Conservation (phyloP, 768 basidiomycete genomes). For the Hygrocybe punicea region DNA sequence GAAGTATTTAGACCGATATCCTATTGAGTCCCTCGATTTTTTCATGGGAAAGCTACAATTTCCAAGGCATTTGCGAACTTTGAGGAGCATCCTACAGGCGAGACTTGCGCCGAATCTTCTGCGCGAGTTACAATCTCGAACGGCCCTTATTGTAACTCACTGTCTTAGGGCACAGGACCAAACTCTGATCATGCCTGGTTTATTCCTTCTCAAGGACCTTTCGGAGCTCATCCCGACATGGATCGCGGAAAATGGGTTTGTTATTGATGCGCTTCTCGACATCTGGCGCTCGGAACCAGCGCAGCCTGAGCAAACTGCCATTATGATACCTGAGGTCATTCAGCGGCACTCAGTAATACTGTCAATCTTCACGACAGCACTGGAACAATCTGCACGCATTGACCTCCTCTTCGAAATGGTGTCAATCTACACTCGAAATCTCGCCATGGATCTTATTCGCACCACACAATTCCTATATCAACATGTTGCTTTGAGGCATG, state of each 20-base stretch:
- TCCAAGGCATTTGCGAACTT: conserved; percentile 75
- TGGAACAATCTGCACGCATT: conserved; percentile 70
- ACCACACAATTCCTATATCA: conserved; percentile 82
- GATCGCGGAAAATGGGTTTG: conserved; percentile 64
- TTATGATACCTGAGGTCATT: conserved; percentile 46
- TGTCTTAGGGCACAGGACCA: conserved; percentile 52
- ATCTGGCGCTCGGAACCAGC: conserved; percentile 64
- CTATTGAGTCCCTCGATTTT: conserved; percentile 78
- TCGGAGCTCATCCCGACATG: conserved; percentile 62
- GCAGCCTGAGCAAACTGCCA: conserved; percentile 42
- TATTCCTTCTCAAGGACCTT: conserved; percentile 77
- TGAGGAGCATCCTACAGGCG: conserved; percentile 79
- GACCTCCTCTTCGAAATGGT: conserved; percentile 88
- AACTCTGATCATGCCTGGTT: conserved; percentile 58
- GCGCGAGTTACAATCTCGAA: conserved; percentile 62
- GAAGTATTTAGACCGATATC: conserved; percentile 88
- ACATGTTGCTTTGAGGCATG: conserved; percentile 73
- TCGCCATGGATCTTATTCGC: conserved; percentile 76
- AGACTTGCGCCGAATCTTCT: conserved; percentile 72
- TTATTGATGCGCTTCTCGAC: conserved; percentile 66
- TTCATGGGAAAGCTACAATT: conserved; percentile 78
- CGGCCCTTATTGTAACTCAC: conserved; percentile 48
- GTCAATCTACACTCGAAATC: conserved; percentile 71
- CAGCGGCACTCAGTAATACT: conserved; percentile 66
- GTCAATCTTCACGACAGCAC: conserved; percentile 70